A percentile compares a stretch with the other conserved stretches of the same genome.
phyloP scores from a whole-genome alignment of 2,329 filamentous ascomycete genomes.

The Anthostomella pinea region DNA sequence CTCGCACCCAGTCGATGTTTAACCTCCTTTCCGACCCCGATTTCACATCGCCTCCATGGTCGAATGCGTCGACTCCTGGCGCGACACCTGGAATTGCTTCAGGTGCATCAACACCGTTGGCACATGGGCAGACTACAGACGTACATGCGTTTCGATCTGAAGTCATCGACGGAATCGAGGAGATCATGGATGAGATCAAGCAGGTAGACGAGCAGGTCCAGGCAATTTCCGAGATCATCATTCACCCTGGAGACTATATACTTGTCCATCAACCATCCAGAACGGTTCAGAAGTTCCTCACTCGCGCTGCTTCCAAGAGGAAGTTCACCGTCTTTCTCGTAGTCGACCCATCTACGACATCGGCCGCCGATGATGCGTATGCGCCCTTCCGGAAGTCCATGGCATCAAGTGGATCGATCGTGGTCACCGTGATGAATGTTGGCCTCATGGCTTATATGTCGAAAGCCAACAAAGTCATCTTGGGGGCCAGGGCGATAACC shows the following conservation, averaged over 20 bases:
- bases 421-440: conserved; percentile 80
- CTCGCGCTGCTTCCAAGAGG: conserved; percentile 82
- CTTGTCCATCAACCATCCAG: conserved; percentile 83
- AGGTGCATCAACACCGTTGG: conserved; percentile 49
- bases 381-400: conserved; percentile 72
- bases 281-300: conserved; percentile 85
- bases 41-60: conserved; percentile 47
- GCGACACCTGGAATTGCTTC: conserved; percentile 46
- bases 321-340: conserved; percentile 89
- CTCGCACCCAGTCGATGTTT: conserved; percentile 75
- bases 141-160: conserved; percentile 78
- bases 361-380: conserved; percentile 39
- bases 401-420: conserved; percentile 71
- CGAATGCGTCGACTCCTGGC: conserved; percentile 46
- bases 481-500: conserved; percentile 82
- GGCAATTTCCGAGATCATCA: conserved; percentile 82
- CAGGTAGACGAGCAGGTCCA: conserved; percentile 94
- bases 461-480: conserved; percentile 89
- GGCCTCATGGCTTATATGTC: conserved; percentile 93
- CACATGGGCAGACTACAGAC: conserved; percentile 39
- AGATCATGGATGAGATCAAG: conserved; percentile 92
- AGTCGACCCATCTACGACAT: conserved; percentile 52
- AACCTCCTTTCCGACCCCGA: conserved; percentile 74
- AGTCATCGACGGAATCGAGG: conserved; percentile 88
- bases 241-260: conserved; percentile 89